A percentile compares a stretch with the other conserved stretches of the same genome.
phyloP scores from a whole-genome alignment of 1,284 basidiomycete species.

The Rhodotorula mucilaginosa region DNA sequence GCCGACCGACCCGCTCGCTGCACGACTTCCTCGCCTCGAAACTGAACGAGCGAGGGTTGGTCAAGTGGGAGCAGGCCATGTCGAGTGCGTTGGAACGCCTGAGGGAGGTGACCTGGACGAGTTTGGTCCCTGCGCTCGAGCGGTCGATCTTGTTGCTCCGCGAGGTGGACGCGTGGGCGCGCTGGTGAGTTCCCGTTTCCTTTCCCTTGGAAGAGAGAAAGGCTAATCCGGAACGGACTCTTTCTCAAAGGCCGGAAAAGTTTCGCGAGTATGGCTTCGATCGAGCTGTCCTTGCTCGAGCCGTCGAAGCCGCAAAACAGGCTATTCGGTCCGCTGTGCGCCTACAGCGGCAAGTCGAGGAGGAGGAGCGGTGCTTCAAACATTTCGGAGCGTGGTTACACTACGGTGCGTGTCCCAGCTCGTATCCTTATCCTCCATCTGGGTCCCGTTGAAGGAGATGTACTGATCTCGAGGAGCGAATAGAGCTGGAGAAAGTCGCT shows the following conservation, averaged over 20 bases:
- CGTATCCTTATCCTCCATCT: not conserved
- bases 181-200: constrained; percentile 9
- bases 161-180: constrained; percentile 24
- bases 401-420: constrained; percentile 15
- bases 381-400: constrained; percentile 31
- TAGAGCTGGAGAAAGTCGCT: constrained; percentile 40
- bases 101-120: constrained; percentile 13
- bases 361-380: constrained; percentile 34
- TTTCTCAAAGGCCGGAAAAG: constrained; percentile 14
- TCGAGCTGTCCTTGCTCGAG: not conserved
- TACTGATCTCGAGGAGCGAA: too few relatives aligned
- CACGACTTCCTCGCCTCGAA: constrained; percentile 37
- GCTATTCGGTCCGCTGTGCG: not conserved
- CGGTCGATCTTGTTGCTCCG: constrained; percentile 15
- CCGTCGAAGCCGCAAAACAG: constrained; percentile 2
- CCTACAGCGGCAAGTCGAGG: constrained; percentile 24
- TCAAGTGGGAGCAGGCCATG: constrained; percentile 37
- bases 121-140: constrained; percentile 23
- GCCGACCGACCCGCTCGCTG: constrained; percentile 22
- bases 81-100: constrained; percentile 15
- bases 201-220: not conserved
- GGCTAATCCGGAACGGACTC: too few relatives aligned
- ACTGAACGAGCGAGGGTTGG: constrained; percentile 36
- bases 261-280: constrained; percentile 14
- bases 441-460: not conserved